Percentiles rank a stretch among this genome's conserved stretches.
phyloP scores from a whole-genome alignment of 1,284 basidiomycete species.

The Trichosporon sp. region DNA sequence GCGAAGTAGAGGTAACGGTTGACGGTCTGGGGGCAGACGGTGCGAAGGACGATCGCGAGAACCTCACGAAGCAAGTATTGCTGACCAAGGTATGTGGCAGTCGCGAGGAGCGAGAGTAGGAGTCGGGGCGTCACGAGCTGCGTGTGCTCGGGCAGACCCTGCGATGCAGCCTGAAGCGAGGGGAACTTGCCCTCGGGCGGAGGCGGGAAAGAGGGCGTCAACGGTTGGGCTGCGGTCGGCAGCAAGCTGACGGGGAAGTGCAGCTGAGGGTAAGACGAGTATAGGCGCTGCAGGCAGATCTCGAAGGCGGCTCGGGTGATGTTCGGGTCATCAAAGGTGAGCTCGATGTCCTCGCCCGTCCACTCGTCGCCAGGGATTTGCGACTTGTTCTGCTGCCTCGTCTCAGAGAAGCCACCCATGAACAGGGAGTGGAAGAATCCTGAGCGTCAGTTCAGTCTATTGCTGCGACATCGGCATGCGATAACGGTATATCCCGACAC shows the following conservation, averaged over 20 bases:
- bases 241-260: slow-evolving; percentile 68
- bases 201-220: slow-evolving; percentile 67
- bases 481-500: slow-evolving; percentile 40
- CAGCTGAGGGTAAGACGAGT: slow-evolving; percentile 78
- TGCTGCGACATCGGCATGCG: slow-evolving; percentile 10
- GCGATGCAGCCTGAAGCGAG: slow-evolving; percentile 67
- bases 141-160: slow-evolving; percentile 56
- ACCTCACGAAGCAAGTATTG: slow-evolving; percentile 75
- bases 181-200: slow-evolving; percentile 63
- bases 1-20: slow-evolving; percentile 80
- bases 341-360: slow-evolving; percentile 62
- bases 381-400: slow-evolving; percentile 25
- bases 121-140: slow-evolving; percentile 80
- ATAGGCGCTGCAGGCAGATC: slow-evolving; percentile 77
- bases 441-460: slow-evolving; percentile 51
- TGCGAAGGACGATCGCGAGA: slow-evolving; percentile 69
- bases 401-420: slow-evolving; percentile 72
- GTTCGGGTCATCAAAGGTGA: slow-evolving; percentile 79
- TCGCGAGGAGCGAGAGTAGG: slow-evolving; percentile 81
- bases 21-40: slow-evolving; percentile 78
- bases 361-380: slow-evolving; percentile 34
- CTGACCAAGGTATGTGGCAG: slow-evolving; percentile 81
- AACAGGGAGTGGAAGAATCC: slow-evolving; percentile 84
- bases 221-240: slow-evolving; percentile 68
- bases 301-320: slow-evolving; percentile 72